Conservation (phyloP, 2,329 filamentous ascomycete genomes). For the Apiospora kogelbergensis region DNA sequence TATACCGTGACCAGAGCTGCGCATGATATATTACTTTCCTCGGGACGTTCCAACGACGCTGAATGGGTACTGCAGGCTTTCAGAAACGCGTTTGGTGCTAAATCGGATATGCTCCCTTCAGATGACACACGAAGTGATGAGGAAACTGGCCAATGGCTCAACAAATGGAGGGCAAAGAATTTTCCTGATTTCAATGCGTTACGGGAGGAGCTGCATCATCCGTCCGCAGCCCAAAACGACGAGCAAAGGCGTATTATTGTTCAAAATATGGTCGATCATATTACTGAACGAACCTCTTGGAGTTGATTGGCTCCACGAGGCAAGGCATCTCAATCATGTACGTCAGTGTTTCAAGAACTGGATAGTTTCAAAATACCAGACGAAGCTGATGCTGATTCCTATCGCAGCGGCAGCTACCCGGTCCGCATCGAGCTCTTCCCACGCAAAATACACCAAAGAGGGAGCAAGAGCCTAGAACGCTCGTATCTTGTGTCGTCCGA, state of each 20-base stretch:
- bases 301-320: neutral
- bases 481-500: neutral
- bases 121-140: no score
- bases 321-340: neutral
- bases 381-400: neutral
- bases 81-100: no score
- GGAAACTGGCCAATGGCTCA: no score
- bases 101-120: no score
- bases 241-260: no score
- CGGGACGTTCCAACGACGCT: neutral
- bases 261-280: no score
- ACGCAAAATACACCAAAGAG: no score
- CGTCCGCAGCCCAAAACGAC: no score
- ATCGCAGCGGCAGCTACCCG: neutral
- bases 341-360: neutral
- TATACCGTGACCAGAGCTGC: neutral
- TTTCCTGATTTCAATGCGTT: neutral
- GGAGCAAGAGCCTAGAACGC: neutral
- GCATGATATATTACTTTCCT: fast-evolving
- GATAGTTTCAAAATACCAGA: neutral
- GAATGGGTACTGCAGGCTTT: no score
- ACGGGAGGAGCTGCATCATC: no score
- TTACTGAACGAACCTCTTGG: no score
- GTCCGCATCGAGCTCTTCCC: neutral
- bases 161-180: neutral